Evolutionary conservation across 129 eudicot species (phyloP).

Genomic region (Dittrichia graveolens): DNA sequence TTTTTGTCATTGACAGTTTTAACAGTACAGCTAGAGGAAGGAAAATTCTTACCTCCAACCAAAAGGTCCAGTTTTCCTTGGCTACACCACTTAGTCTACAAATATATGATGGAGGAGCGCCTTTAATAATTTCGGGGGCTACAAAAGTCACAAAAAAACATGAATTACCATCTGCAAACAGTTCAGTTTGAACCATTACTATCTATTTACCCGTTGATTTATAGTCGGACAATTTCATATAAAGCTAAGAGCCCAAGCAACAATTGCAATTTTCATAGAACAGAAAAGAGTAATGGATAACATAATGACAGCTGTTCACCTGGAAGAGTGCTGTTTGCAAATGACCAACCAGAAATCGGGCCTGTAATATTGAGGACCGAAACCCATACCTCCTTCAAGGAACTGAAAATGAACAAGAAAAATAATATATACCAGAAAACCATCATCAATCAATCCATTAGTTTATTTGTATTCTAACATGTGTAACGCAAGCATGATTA

Average conservation of each 20-base stretch:
- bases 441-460: not conserved
- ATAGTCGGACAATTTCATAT: conserved; percentile 10
- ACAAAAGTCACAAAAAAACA: conserved; percentile 32
- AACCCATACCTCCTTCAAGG: conserved; percentile 95
- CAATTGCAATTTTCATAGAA: not conserved
- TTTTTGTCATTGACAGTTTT: not conserved
- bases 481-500: not conserved
- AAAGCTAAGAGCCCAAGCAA: conserved; percentile 1
- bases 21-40: conserved; percentile 12
- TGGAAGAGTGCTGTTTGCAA: conserved; percentile 74
- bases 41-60: conserved; percentile 81
- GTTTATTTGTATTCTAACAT: not conserved
- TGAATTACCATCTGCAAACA: conserved; percentile 7
- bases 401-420: conserved; percentile 50
- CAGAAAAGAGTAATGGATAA: too few species aligned
- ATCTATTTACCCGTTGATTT: not conserved
- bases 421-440: not conserved
- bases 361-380: conserved; percentile 97
- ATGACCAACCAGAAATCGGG: conserved; percentile 88
- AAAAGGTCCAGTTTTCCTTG: conserved; percentile 84
- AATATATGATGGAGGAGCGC: conserved; percentile 82
- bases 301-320: conserved; percentile 45
- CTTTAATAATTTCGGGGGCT: conserved; percentile 71
- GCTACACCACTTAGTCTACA: conserved; percentile 89
- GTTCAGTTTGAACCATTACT: not conserved